Base-by-base conservation (phyloP, 371 early-diverging fungal genomes). In the Circinella umbellata region DNA sequence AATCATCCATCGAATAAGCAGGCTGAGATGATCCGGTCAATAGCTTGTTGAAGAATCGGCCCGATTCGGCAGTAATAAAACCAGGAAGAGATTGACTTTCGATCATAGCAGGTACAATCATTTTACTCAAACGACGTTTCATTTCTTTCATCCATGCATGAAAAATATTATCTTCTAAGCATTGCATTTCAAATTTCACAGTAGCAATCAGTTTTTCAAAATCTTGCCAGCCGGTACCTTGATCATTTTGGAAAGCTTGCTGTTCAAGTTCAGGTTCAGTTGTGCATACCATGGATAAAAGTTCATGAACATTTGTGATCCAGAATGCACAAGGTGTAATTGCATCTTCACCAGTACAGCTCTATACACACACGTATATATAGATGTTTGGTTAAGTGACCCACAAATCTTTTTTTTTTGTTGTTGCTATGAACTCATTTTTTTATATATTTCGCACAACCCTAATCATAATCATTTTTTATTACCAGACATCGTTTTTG, bases 251-350 rank as follows among this genome's bases (percentile, higher is more conserved):
- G 54, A 73, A 73, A n/a, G 80, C 46, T 15, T 79, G 80, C 48
- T 73, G 73, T 15, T 82, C 74, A 37, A 82, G 72, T 20, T 79
- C 79, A 37, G 69, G 73, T 61, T 87, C 83, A 4, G 80, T 68
- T 20, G 71, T 64, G 57, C 75, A 77, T 15, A 85, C 74, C 42
- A 88, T 73, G 11, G 93, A 94, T 63, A 96, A 76, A 39, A 98
- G 85, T 80, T 98, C 98, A 71, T 93, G 96, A 39, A 94, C 93
- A 78, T 98, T 98, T 54, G 95, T 93, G 47, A 98, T 84, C 99
- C 99, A 98, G 80, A 95, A 96, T 39, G 88, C 81, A 63, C 88
- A 85, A 54, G 92, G 87, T 63, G 87, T 75, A 38, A 90, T 82
- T 4, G 89, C 84, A 42, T 88, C 89, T 54, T 91, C 90, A 61